Evolutionary conservation across 2,329 filamentous ascomycete species (phyloP), one percentile per base, ranked within the genome.

Genomic region (Exserohilum rostratum): DNA sequence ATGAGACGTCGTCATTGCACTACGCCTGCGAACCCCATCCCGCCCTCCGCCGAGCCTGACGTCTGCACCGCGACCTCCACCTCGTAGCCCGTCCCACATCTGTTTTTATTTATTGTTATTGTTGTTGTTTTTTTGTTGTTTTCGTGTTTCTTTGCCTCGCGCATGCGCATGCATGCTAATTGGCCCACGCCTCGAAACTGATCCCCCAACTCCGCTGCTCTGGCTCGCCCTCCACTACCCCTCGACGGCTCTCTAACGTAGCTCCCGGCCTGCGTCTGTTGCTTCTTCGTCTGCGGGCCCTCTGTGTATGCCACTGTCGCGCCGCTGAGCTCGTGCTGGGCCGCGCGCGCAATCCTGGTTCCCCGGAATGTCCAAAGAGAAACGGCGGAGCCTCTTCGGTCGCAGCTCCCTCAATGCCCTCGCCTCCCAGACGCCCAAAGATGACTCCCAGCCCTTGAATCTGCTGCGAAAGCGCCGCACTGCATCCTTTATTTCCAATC

Each of bases 401-500:
- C 61, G 65, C 50, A 62, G 64, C 60, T 66, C 70, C n/a, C 63
- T 74, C 40, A 66, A 61, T 53, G 67, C 70, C 12, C 65, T 75
- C 55, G 52, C 66, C 27, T 61, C 67, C 39, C 65, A 68, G 52
- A 63, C 52, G 50, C 53, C 51, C 60, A 70, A 68, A 44, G 66
- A 74, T 61, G 72, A 75, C 20, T 66, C 68, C 46, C 70, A 74
- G 48, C 71, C 70, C 11, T 58, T 70, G 11, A 75, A 67, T 43
- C 60, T 76, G 31, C 63, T 76, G 46, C 69, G 72, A 38, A 76
- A 76, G 68, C 69, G 71, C 43, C 72, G 74, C 22, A 70, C 71
- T 12, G 66, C 68, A 4, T 76, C 73, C 13, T 66, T 76, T 60
- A 65, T 68, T 60, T 74, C 71, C 46, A 73, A 46, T 31, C 58